Base-by-base conservation (phyloP, 139 green algal genomes). In the Volvox africanus region DNA sequence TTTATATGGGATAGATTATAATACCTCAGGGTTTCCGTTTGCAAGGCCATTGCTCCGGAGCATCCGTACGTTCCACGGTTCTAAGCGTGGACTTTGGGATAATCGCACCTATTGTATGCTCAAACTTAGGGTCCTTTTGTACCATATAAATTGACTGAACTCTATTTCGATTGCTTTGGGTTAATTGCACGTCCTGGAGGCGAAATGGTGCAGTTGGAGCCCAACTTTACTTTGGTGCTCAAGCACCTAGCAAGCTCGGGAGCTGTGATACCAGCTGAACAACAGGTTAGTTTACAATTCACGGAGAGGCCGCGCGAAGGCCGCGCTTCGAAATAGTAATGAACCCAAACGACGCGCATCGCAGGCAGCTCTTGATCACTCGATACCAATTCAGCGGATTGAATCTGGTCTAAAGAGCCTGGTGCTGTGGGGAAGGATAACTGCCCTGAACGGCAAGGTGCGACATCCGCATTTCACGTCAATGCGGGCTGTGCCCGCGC, bases 391-490 rank as follows among this genome's bases (percentile, higher is more conserved):
- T 71, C 97, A 97, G 84, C 93, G 96, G 22, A 93, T 91, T 22
- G 93, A 97, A 77, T 89, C 94, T 33, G 95, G 95, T 13, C 65
- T 98, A 5, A 93, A 93, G 21, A 94, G 26, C 12, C 86, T 98
- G 30, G 76, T 86, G 0, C 78, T 97, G 12, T 97, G 95, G 95
- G 96, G 96, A 28, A 91, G 94, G 28, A 90, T 98, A 33, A 90
- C 82, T 5, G 77, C 94, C 3, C 85, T 89, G 17, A 97, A 96
- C 82, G 95, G 95, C 85, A 97, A 97, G 95, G 95, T 96, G 61
- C 65, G 84, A 55, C 22, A 32, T 20, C 21, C 61, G 17, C 73
- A 36, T 36, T 32, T 44, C 5, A 55, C 44, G 44, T 55, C 44
- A 9, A 55, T 9, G 44, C 44, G 44, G 44, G 44, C 44, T 9